Evolutionary conservation across 2,329 filamentous ascomycete genomes (phyloP), one percentile per base, ranked within the genome.

Genomic region (Cladobotryum mycophilum): DNA sequence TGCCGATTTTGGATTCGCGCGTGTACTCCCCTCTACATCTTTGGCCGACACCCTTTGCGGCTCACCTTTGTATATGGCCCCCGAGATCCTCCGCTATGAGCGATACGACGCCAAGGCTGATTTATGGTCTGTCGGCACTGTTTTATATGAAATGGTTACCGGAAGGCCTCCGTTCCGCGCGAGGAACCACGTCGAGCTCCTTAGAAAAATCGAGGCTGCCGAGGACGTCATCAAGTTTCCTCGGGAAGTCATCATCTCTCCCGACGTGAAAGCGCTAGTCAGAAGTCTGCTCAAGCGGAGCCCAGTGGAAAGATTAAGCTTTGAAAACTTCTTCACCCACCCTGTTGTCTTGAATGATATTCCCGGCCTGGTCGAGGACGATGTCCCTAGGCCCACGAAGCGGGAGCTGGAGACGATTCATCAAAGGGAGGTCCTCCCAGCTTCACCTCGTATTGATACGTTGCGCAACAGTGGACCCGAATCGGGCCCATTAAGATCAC

Each of bases 31-130:
- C 2, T 84, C 88, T 7, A 95, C 92, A 0, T 92, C 91, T 5
- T 78, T 99, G 56, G 93, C 93, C 11, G 93, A 99, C 67, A 99
- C 93, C 0, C 81, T 99, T 0, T 99, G 93, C 67, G 93, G 93
- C 15, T 97, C 93, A 12, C 93, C 93, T 9, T 75, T 99, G 22
- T 99, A 99, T 72, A 99, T 99, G 93, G 93, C 93, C 0, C 93
- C 93, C 4, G 93, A 99, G 71, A 99, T 99, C 56, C 76, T 99
- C 55, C 85, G 91, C 53, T 99, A 97, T 62, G 91, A 99, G 67
- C 92, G 92, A 63, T 99, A 99, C 68, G 92, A 96, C 71, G 89
- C 92, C 56, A 95, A 95, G 69, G 92, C 91, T 43, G 93, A 99
- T 71, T 74, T 99, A 34, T 99, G 93, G 93, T 99, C 93, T 18